Evolutionary conservation across 306 rosid genomes (phyloP), one percentile per base, ranked within the genome.

Genomic region (Glycine soja): DNA sequence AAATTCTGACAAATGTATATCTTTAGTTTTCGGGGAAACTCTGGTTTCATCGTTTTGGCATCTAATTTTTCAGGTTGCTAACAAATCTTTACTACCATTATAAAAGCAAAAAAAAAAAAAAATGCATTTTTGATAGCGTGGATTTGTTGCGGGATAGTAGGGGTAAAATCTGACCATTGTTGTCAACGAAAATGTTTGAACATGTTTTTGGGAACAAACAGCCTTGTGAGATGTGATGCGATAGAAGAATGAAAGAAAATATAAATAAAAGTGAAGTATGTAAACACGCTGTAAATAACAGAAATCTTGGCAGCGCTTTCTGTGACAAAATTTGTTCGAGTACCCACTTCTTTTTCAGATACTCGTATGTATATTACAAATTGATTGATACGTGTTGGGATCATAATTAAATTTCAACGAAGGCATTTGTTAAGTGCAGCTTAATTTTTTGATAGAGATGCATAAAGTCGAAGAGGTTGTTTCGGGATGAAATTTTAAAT

Each of bases 1-100:
- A 69, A 69, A 76, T 82, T 69, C 38, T 15, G 73, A 45, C 80
- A 68, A 84, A 74, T 79, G 58, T 79, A 66, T 75, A 68, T 74
- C 79, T 64, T 53, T 34, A 43, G 63, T 42, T 63, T 75, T 77
- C 62, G 5, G 36, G 70, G 40, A 19, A 64, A 42, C 42, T 43
- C 51, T 65, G 75, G 59, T 47, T 66, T 79, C 77, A 73, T 67
- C 52, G 59, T 78, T 72, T 70, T 19, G 30, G 68, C 74, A 52
- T 64, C 54, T 65, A 43, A 53, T 74, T 65, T 74, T 82, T 59
- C 54, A 32, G 51, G 70, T 18, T 40, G 10, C 14, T n/a, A 2
- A 50, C 57, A 40, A 24, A 43, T 73, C 6, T 36, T 51, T 36
- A 11, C 54, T 38, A 1, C 36, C 53, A 72, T 51, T 62, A 46